Evolutionary conservation across 495 filamentous ascomycete species (phyloP), one percentile per base, ranked within the genome.

Genomic region (Lasiosphaeria miniovina): DNA sequence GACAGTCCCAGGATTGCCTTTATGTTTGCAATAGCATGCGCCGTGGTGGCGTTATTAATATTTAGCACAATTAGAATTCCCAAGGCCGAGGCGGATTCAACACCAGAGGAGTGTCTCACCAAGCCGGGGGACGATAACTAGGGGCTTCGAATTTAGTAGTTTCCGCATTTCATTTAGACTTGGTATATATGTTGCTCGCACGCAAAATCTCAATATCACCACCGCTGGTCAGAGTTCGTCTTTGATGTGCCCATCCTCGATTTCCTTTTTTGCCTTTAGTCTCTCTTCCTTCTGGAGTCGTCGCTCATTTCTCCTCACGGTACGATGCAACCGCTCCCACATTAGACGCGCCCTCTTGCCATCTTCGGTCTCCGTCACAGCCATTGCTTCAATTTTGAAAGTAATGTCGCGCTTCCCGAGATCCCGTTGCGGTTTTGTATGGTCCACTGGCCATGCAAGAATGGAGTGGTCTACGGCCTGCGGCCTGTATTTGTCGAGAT

Each of bases 41-140:
- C 88, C 0, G 71, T 69, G 0, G 36, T 83, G 0, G 83, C 85
- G 6, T 36, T 85, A 4, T 64, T 91, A 15, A 74, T 88, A 54
- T 70, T 85, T 33, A 53, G 71, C 0, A 88, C 88, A 60, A 88
- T 92, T 32, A 76, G 83, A 61, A 82, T 91, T 31, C 74, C 79
- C 10, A 84, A 85, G 63, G 89, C 88, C 4, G 78, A 85, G 73
- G 85, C 85, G 66, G 85, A 86, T 9, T 62, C 88, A 67, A 90
- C 87, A 0, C 33, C 65, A 4, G 69, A 72, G 48, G 69, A 71
- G 43, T 49, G 52, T 58, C 4, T 46, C 6, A 59, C 48, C 53
- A 36, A 60, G 54, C 14, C 36, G 56, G 24, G 50, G 33, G 45
- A 15, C 24, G 24, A 24, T 24, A 24, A 2, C 24, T 24, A 24